phyloP scores from a whole-genome alignment of 2,329 filamentous ascomycete species.

The Cordyceps sp. region DNA sequence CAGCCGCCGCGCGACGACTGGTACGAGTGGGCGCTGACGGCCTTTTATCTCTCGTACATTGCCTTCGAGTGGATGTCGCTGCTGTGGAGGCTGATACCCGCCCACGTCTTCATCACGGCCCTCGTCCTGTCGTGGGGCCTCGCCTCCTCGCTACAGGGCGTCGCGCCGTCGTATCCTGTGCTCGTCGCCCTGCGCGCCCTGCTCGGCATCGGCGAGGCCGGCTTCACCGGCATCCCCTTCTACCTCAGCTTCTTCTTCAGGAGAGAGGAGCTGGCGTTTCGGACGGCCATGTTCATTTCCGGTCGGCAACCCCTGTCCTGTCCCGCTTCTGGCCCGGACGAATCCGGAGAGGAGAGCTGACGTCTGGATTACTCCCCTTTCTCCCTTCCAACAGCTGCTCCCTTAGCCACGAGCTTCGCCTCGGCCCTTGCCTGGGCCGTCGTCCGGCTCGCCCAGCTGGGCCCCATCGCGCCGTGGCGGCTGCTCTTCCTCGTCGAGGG shows the following conservation, averaged over 20 bases:
- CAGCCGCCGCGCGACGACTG: conserved; percentile 24
- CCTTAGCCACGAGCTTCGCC: conserved; percentile 62
- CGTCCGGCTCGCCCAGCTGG: conserved; percentile 44
- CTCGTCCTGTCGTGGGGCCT: conserved; percentile 69
- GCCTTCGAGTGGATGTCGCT: conserved; percentile 49
- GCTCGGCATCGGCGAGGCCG: conserved; percentile 48
- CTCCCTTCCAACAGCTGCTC: conserved; percentile 64
- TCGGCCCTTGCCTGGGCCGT: conserved; percentile 68
- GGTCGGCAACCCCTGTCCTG: conserved; percentile 18
- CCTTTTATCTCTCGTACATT: conserved; percentile 49
- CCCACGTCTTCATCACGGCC: conserved; percentile 39
- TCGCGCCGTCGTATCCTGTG: conserved; percentile 45
- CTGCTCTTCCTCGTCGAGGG: conserved; percentile 72
- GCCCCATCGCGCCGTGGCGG: conserved; percentile 70
- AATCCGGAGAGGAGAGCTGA: not conserved
- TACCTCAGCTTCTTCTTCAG: conserved; percentile 50
- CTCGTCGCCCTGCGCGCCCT: conserved; percentile 38
- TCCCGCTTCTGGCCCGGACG: not conserved
- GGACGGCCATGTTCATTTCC: conserved; percentile 76
- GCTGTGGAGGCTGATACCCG: conserved; percentile 41
- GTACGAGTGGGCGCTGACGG: conserved; percentile 44
- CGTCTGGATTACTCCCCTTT: too few species aligned
- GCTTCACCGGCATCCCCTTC: conserved; percentile 46
- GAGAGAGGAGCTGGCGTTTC: conserved; percentile 59
- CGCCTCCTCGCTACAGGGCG: conserved; percentile 55